Percentiles rank a stretch among this genome's conserved stretches.
Evolutionary conservation across 305 asterid genomes (phyloP).

Genomic region (Solanum hybrid): DNA sequence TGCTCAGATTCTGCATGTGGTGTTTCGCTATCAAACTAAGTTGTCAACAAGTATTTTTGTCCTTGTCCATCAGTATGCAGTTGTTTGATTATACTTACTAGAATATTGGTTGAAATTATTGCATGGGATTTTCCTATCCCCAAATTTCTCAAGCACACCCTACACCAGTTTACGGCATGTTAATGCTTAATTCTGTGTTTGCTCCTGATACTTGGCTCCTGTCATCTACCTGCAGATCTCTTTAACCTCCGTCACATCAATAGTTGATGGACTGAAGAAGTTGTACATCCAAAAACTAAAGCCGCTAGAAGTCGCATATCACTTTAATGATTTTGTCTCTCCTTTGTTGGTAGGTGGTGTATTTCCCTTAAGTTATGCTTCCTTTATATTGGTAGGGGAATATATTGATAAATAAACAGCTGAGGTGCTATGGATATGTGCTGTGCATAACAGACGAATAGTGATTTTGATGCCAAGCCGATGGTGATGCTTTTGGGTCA

Average conservation of each 20-base stretch:
- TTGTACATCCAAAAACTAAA: conserved; percentile 74
- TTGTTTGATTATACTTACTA: background rate
- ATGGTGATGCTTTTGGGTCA: conserved; percentile 99
- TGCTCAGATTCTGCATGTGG: background rate
- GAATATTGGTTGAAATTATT: background rate
- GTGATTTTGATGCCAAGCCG: conserved; percentile 97
- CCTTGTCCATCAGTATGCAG: background rate
- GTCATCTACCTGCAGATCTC: conserved; percentile 35
- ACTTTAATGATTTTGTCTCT: conserved; percentile 79
- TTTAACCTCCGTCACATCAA: conserved; percentile 72
- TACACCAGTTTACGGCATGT: background rate
- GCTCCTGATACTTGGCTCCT: background rate
- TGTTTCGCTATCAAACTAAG: background rate
- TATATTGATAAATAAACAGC: background rate
- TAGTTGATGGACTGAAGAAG: conserved; percentile 84
- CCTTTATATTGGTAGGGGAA: background rate
- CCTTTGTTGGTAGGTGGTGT: conserved; percentile 59
- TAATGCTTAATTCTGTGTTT: background rate
- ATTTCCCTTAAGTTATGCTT: background rate
- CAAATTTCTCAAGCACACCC: background rate
- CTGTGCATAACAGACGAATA: conserved; percentile 47
- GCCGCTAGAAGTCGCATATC: conserved; percentile 75
- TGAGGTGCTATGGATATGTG: background rate
- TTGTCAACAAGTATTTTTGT: background rate
- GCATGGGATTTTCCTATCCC: background rate